Base-by-base conservation (phyloP, 2,329 filamentous ascomycete species). In the Aspergillus nomiae region DNA sequence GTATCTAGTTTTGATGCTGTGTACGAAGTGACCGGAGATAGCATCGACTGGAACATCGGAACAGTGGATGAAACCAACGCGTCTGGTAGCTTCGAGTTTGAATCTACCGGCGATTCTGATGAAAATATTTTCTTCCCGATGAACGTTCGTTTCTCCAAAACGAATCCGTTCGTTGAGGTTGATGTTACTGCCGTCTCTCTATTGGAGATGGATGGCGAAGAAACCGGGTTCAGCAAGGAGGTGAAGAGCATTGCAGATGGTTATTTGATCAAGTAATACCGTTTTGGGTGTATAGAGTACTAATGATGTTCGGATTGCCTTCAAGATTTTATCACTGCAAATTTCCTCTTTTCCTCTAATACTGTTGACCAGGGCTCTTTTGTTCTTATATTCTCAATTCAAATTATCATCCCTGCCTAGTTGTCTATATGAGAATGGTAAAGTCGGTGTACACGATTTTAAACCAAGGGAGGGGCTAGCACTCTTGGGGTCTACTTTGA, bases 51-150 rank as follows among this genome's bases (percentile, higher is more conserved):
- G 95, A 91, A 90, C 48, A 91, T 99, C 71, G 94, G 95, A 65
- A 86, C 88, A 5, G 89, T 98, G 46, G 91, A 94, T 72, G 89
- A 92, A 57, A 89, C 90, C 62, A 97, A 95, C 76, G 81, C 89
- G 21, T 93, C 84, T 46, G 95, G 95, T 21, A 90, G 91, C 54
- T 98, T 99, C 73, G 95, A 99, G 77, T 98, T 99, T 69, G 95
- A 98, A 79, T 92, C 93, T 1, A 89, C 92, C 12, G 87, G 89
- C 60, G 92, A 94, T 69, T 87, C 89, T 61, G 92, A 94, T 70
- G 95, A 98, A 76, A 90, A 92, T 61, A 94, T 97, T 71, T 98
- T 98, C 83, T 99, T 99, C 88, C 95, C 95, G 1, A 98, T 99
- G 94, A 90, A 87, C 59, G 89, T 98, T 64, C 87, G 89, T 60